A percentile compares a stretch with the other conserved stretches of the same genome.
These are phyloP conservation scores for Cercospora sp. DNA, from an alignment of 2,329 filamentous ascomycete species.

Conservation along the genomic window DNA sequence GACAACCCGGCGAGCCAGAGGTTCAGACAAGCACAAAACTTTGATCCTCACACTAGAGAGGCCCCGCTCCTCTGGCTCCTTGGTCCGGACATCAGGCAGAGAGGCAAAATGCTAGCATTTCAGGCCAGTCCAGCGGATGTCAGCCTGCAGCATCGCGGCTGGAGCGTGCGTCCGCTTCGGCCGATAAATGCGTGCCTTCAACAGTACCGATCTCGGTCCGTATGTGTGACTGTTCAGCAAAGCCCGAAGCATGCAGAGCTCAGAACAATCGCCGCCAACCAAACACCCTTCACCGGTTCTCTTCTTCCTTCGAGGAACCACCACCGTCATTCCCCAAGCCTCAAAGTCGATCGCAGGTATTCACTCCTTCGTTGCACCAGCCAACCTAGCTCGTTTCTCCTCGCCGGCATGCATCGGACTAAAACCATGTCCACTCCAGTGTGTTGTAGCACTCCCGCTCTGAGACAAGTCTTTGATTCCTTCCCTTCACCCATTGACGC, in stretches of 20 bases:
- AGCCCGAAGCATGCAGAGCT: conserved; percentile 25
- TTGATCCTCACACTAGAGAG: conserved; percentile 93
- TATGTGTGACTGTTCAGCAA: conserved; percentile 9
- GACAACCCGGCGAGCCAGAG: conserved; percentile 32
- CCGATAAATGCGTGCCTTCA: conserved; percentile 7
- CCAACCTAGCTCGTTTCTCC: conserved; percentile 17
- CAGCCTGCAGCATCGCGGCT: conserved; percentile 1
- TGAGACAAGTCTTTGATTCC: conserved; percentile 94
- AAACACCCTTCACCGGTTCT: conserved; percentile 6
- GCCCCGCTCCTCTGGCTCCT: conserved; percentile 58
- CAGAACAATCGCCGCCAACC: conserved; percentile 21
- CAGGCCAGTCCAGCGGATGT: neutral
- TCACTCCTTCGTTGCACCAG: conserved; percentile 35
- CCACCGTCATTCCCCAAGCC: conserved; percentile 21
- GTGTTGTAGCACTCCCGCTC: conserved; percentile 70
- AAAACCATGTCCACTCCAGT: conserved; percentile 37
- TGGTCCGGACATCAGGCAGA: conserved; percentile 14
- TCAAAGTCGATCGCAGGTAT: conserved; percentile 16
- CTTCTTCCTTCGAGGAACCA: neutral
- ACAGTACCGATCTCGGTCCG: neutral
- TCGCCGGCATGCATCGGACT: conserved; percentile 62
- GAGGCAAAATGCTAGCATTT: neutral
- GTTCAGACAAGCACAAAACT: conserved; percentile 81
- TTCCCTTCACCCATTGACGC: conserved; percentile 53
- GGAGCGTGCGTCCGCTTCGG: neutral